A percentile compares a stretch with the other conserved stretches of the same genome.
Conservation (phyloP, 495 filamentous ascomycete species). For the Penicillium odoratum region DNA sequence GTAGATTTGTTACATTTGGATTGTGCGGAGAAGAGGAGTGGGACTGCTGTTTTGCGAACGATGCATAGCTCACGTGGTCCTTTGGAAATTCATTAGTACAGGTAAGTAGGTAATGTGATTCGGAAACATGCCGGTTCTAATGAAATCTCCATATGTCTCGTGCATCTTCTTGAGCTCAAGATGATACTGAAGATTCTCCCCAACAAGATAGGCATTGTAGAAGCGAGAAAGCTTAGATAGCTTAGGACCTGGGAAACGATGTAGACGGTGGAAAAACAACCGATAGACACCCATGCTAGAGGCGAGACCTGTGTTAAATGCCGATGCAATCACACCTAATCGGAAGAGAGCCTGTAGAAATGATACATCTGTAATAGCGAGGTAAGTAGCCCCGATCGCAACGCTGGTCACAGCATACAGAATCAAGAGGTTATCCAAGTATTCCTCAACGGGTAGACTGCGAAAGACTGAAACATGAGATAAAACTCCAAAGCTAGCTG, state of each 20-base stretch:
- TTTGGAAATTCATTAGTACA: neutral
- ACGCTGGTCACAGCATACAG: neutral
- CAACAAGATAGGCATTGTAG: constrained; percentile 12
- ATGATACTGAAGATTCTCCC: constrained; percentile 16
- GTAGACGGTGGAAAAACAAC: constrained; percentile 25
- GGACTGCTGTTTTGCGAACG: constrained; percentile 1
- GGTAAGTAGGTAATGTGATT: too few species aligned
- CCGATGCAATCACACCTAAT: neutral
- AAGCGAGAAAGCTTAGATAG: constrained; percentile 16
- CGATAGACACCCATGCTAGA: constrained; percentile 44
- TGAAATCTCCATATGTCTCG: constrained; percentile 23
- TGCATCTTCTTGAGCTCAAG: constrained; percentile 17
- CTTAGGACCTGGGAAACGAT: constrained; percentile 42
- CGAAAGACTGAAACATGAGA: neutral
- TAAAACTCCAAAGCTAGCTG: neutral
- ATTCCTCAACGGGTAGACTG: neutral
- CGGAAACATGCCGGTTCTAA: constrained; percentile 17
- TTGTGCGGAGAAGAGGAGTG: neutral
- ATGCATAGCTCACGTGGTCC: constrained; percentile 1
- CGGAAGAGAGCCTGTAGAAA: neutral
- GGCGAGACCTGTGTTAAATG: neutral
- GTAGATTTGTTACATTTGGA: neutral
- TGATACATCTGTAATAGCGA: neutral
- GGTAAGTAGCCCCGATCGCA: neutral
- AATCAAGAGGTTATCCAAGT: neutral